Percentiles rank a stretch among this genome's conserved stretches.
phyloP scores from a whole-genome alignment of 2,329 filamentous ascomycete genomes.

The Aspergillus brunneoviolaceus region DNA sequence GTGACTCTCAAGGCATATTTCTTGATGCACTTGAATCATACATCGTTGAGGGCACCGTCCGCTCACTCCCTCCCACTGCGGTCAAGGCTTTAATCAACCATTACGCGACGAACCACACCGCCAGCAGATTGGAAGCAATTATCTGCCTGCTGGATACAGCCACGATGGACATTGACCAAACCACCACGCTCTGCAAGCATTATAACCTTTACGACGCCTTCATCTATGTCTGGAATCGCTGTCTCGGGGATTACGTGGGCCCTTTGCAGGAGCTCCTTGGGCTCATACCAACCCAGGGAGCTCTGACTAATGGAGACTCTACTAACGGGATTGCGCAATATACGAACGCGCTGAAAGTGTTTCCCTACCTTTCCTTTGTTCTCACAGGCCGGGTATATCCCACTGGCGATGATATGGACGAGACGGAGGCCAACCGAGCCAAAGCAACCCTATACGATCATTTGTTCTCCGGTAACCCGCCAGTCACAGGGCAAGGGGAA shows the following conservation, averaged over 20 bases:
- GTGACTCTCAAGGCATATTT: slow-evolving; percentile 70
- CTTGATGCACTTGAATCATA: slow-evolving; percentile 85
- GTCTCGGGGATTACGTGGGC: slow-evolving; percentile 83
- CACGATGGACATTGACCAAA: slow-evolving; percentile 91
- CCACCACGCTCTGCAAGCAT: slow-evolving; percentile 86
- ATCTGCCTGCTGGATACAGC: slow-evolving; percentile 88
- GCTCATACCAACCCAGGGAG: slow-evolving; percentile 31
- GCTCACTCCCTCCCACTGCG: slow-evolving; percentile 73
- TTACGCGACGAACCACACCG: slow-evolving; percentile 73
- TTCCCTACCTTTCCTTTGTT: slow-evolving; percentile 89
- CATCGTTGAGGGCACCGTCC: slow-evolving; percentile 75
- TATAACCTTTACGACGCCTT: slow-evolving; percentile 91
- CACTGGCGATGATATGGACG: slow-evolving; percentile 71
- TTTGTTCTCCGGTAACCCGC: slow-evolving; percentile 74
- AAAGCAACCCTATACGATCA: slow-evolving; percentile 92
- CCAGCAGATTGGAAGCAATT: slow-evolving; percentile 83
- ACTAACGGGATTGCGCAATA: slow-evolving; percentile 57
- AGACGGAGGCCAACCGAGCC: slow-evolving; percentile 69
- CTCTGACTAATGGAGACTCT: slow-evolving; percentile 45
- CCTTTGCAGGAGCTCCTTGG: slow-evolving; percentile 79
- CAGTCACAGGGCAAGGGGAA: slow-evolving; percentile 19
- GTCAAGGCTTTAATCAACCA: slow-evolving; percentile 83
- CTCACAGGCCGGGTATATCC: slow-evolving; percentile 91
- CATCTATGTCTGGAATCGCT: slow-evolving; percentile 95
- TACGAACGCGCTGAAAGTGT: slow-evolving; percentile 79